Evolutionary conservation across 768 basidiomycete species (phyloP).

Genomic region (Macrolepiota dolichaula): DNA sequence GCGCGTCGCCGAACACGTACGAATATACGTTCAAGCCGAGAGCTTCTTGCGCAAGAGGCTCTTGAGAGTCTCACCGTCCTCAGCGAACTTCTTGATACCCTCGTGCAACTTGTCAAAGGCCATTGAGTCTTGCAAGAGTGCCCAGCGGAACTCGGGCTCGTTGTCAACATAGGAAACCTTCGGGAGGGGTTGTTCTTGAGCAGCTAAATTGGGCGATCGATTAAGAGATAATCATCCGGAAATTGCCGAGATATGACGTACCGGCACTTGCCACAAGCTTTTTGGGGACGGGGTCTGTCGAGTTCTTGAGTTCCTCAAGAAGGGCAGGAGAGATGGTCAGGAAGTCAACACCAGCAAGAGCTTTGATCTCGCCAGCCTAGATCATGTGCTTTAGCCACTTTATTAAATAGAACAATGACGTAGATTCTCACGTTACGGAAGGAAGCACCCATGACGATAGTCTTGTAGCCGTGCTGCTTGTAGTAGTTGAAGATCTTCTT

Average conservation of each 20-base stretch:
- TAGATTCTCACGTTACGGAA: conserved; percentile 85
- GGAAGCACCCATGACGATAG: conserved; percentile 99
- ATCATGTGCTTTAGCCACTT: conserved; percentile 6
- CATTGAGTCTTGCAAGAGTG: conserved; percentile 90
- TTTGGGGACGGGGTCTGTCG: conserved; percentile 74
- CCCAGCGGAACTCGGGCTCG: conserved; percentile 96
- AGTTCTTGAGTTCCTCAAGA: conserved; percentile 90
- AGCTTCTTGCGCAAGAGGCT: conserved; percentile 69
- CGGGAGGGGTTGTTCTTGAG: conserved; percentile 55
- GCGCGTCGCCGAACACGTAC: background rate
- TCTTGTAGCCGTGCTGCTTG: conserved; percentile 97
- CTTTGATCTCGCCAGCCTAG: conserved; percentile 87
- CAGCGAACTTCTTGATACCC: conserved; percentile 98
- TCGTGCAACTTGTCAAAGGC: conserved; percentile 99
- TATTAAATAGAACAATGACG: background rate
- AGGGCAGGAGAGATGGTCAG: conserved; percentile 90
- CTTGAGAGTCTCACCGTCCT: conserved; percentile 92
- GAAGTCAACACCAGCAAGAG: conserved; percentile 96
- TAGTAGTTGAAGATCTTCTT: conserved; percentile 99
- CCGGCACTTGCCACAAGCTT: conserved; percentile 69
- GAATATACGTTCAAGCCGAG: conserved; percentile 39
- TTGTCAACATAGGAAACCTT: conserved; percentile 89
- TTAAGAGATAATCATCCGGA: conserved; percentile 10
- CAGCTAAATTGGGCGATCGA: conserved; percentile 32
- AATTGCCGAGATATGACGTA: conserved; percentile 28